A percentile compares a stretch with the other conserved stretches of the same genome.
These are phyloP conservation scores for Ceratobasidium sp. DNA, from an alignment of 1,284 basidiomycete species.

Conservation along the genomic window DNA sequence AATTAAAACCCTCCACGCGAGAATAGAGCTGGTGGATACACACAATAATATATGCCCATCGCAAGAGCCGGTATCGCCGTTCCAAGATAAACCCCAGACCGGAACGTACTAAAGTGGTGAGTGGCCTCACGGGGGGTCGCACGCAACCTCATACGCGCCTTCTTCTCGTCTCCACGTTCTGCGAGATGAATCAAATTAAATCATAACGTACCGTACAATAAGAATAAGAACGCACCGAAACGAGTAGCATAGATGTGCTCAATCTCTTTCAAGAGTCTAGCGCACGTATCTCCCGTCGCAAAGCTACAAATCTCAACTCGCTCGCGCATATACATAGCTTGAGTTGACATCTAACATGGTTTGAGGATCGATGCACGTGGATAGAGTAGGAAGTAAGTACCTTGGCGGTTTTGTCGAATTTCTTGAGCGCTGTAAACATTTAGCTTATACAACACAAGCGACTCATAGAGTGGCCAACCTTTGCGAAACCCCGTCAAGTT, in stretches of 20 bases:
- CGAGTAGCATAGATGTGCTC: constrained; percentile 74
- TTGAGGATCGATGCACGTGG: constrained; percentile 8
- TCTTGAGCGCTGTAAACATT: constrained; percentile 69
- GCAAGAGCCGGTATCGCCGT: constrained; percentile 77
- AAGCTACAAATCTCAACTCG: constrained; percentile 70
- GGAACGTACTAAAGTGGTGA: constrained; percentile 79
- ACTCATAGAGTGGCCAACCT: constrained; percentile 42
- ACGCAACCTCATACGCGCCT: constrained; percentile 73
- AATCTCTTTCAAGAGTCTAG: constrained; percentile 72
- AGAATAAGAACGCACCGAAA: constrained; percentile 69
- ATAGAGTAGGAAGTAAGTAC: constrained; percentile 48
- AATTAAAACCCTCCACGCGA: not conserved
- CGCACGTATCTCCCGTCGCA: constrained; percentile 66
- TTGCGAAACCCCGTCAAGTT: constrained; percentile 93
- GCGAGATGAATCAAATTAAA: constrained; percentile 33
- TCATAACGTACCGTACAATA: too few species aligned
- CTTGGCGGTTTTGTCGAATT: constrained; percentile 87
- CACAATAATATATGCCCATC: constrained; percentile 73
- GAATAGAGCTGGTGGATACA: constrained; percentile 43
- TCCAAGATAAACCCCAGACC: constrained; percentile 79
- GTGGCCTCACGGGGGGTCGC: constrained; percentile 61
- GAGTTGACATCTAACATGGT: constrained; percentile 48
- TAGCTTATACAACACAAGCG: not conserved
- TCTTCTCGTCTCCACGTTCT: constrained; percentile 87
- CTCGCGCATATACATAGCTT: constrained; percentile 6